Base-by-base conservation (phyloP, 257 asterid species). In the Orobanche coerulescens region DNA sequence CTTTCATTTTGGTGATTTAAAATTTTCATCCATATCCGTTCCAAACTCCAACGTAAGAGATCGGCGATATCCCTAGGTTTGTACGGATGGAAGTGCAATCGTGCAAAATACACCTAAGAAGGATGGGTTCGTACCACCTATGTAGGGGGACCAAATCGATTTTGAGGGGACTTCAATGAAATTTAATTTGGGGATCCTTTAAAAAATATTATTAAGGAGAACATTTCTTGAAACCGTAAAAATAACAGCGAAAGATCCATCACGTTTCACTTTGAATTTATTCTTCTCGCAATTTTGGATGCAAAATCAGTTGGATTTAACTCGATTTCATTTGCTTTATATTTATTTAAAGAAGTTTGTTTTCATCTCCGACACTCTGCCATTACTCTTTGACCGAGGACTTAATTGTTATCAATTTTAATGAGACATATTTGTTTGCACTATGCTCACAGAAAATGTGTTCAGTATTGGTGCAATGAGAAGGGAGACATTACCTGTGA, bases 381-480 rank as follows among this genome's bases (percentile, higher is more conserved):
- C 15, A 28, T 12, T 49, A 33, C 14, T 43, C 34, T 61, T 25
- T 13, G n/a, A n/a, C n/a, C n/a, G n/a, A n/a, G n/a, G n/a, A n/a
- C n/a, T n/a, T n/a, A n/a, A n/a, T n/a, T n/a, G n/a, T n/a, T 19
- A 42, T 28, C 6, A 51, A 43, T 50, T 23, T 56, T 33, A 48
- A 25, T 44, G 48, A 37, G 18, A 49, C 33, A 61, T 62, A 53
- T 47, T 28, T 47, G 11, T 73, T 58, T 76, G 69, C 76, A 79
- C 83, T 76, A 76, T 77, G 93, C 96, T 66, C 98, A 92, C 74
- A 81, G 98, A 65, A 83, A 87, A 76, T 92, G 98, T 61, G 95
- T 92, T 71, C 98, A 92, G 66, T 81, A 84, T 72, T 92, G 98
- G 98, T 92, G 98, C 80, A 77, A 92, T 62, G 98, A 92, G 82